Conservation (phyloP, 1,139 yeast species). For the Magnusiomyces sp. region DNA sequence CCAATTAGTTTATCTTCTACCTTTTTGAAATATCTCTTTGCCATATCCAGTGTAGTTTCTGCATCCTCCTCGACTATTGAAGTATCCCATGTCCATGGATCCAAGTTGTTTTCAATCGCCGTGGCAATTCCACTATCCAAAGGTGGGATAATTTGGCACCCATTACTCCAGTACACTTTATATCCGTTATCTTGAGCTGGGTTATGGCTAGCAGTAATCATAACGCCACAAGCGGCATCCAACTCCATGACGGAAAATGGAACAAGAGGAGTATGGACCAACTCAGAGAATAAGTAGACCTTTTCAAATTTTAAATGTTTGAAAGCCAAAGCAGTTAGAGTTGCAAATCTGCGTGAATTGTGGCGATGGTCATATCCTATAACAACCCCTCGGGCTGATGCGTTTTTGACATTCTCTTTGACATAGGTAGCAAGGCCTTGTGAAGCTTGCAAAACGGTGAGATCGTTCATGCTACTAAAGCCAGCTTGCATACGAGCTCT, state of each 20-base stretch:
- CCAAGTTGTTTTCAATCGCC: slow-evolving; percentile 50
- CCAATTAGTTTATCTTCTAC: slow-evolving; percentile 14
- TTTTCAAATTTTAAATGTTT: slow-evolving; percentile 49
- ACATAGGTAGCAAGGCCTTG: slow-evolving; percentile 78
- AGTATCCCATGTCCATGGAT: slow-evolving; percentile 43
- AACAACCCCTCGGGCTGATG: slow-evolving; percentile 45
- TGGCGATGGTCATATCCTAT: slow-evolving; percentile 89
- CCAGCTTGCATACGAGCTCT: slow-evolving; percentile 88
- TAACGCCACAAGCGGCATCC: slow-evolving; percentile 71
- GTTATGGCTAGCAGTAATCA: slow-evolving; percentile 96
- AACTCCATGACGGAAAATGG: slow-evolving; percentile 71
- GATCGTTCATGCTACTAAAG: slow-evolving; percentile 78
- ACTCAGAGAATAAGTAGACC: slow-evolving; percentile 54
- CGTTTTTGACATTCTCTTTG: slow-evolving; percentile 27
- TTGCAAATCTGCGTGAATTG: slow-evolving; percentile 73
- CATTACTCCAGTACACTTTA: slow-evolving; percentile 87
- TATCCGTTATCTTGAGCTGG: slow-evolving; percentile 92
- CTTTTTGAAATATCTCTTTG: slow-evolving; percentile 19
- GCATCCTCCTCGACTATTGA: slow-evolving; percentile 10
- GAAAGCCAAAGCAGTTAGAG: slow-evolving; percentile 69
- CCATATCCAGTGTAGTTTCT: slow-evolving; percentile 15
- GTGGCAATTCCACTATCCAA: slow-evolving; percentile 68
- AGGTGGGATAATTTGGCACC: slow-evolving; percentile 94
- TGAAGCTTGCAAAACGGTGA: slow-evolving; percentile 84
- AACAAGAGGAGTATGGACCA: slow-evolving; percentile 84